A percentile compares a stretch with the other conserved stretches of the same genome.
phyloP scores from a whole-genome alignment of 192 early-diverging fungal species.

The Pecoramyces ruminantium region DNA sequence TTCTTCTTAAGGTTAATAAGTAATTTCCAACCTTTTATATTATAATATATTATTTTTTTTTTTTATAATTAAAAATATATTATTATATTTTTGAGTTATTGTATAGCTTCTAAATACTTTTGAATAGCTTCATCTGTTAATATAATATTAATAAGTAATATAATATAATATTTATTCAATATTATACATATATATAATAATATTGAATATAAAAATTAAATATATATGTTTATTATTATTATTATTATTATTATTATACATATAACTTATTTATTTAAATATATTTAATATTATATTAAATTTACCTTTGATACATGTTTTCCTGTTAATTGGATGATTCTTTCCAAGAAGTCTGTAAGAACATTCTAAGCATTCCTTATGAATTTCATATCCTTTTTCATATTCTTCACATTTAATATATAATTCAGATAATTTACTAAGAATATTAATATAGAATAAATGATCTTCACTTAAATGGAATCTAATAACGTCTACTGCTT shows the following conservation, averaged over 20 bases:
- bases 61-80: too few species aligned
- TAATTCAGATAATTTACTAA: background rate
- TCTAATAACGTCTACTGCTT: background rate
- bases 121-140: background rate
- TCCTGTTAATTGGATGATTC: background rate
- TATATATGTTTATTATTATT: too few species aligned
- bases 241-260: too few species aligned
- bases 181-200: too few species aligned
- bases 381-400: background rate
- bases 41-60: background rate
- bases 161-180: too few species aligned
- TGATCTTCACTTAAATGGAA: background rate
- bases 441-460: background rate
- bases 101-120: background rate
- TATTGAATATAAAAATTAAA: too few species aligned
- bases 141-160: too few species aligned
- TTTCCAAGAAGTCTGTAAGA: background rate
- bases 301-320: background rate
- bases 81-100: too few species aligned
- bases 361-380: background rate
- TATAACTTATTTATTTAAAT: too few species aligned
- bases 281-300: too few species aligned
- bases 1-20: background rate
- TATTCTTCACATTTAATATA: background rate
- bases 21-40: background rate